Percentiles rank a stretch among this genome's conserved stretches.
phyloP scores from a whole-genome alignment of 768 basidiomycete species.

The Suillus fuscotomentosus region DNA sequence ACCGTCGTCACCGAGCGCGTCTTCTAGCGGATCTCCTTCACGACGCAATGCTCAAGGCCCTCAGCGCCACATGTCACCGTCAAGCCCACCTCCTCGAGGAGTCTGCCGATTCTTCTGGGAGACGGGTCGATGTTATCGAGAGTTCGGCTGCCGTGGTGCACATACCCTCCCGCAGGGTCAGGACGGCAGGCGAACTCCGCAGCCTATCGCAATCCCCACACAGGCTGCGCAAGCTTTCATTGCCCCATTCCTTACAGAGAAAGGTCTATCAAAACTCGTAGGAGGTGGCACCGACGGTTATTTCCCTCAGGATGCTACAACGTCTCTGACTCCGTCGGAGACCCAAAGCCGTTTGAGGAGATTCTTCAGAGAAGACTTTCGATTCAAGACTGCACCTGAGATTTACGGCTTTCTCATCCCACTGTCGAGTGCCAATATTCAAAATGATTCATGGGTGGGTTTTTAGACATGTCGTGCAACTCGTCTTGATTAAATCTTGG shows the following conservation, averaged over 20 bases:
- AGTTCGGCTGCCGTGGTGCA: conserved; percentile 43
- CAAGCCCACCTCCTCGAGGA: conserved; percentile 26
- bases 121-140: conserved; percentile 43
- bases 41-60: conserved; percentile 6
- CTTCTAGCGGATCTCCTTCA: conserved; percentile 9
- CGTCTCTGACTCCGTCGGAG: conserved; percentile 41
- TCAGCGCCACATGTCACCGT: conserved; percentile 15
- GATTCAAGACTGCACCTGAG: conserved; percentile 40
- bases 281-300: conserved; percentile 43
- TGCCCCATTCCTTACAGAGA: conserved; percentile 44
- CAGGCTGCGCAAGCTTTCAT: conserved; percentile 24
- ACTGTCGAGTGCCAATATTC: conserved; percentile 37
- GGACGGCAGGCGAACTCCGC: conserved; percentile 9
- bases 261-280: conserved; percentile 43
- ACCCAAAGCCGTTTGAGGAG: conserved; percentile 43
- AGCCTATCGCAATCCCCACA: conserved; percentile 9
- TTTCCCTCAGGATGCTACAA: conserved; percentile 32
- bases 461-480: not conserved
- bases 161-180: conserved; percentile 30
- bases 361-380: conserved; percentile 43
- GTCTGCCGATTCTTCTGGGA: conserved; percentile 50
- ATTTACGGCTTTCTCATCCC: conserved; percentile 44
- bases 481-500: conserved; percentile 1
- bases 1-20: conserved; percentile 6
- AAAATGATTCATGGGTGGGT: conserved; percentile 43